Percentiles rank a stretch among this genome's conserved stretches.
Evolutionary conservation across 2,329 filamentous ascomycete genomes (phyloP).

Genomic region (Colletotrichum tabaci): DNA sequence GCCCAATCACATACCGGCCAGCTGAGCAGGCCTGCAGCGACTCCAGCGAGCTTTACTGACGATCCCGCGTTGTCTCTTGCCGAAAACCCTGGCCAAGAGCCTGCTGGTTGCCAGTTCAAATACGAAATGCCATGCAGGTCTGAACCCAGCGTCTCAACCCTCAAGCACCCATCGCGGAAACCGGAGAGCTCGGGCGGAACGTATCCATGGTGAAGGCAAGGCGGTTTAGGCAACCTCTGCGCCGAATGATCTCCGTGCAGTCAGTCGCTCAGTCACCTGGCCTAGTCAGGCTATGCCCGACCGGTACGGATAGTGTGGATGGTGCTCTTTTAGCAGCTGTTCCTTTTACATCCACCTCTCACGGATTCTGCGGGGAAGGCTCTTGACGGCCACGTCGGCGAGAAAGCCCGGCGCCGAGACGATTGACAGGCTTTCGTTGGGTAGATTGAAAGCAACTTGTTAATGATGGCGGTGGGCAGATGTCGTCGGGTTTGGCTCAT

Average conservation of each 20-base stretch:
- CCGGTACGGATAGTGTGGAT: slow-evolving; percentile 5
- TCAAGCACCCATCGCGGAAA: slow-evolving; percentile 33
- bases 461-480: neutral
- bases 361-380: neutral
- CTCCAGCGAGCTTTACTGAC: slow-evolving; percentile 12
- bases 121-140: slow-evolving; percentile 6
- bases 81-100: slow-evolving; percentile 4
- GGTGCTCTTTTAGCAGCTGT: neutral
- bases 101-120: neutral
- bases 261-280: neutral
- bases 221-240: slow-evolving; percentile 19
- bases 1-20: slow-evolving; percentile 25
- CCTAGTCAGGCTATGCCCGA: neutral
- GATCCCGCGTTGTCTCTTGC: slow-evolving; percentile 11
- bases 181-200: slow-evolving; percentile 25
- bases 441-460: neutral
- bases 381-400: neutral
- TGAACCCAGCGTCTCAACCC: slow-evolving; percentile 1
- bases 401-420: neutral
- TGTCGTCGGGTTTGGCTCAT: neutral
- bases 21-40: slow-evolving; percentile 15
- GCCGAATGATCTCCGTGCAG: slow-evolving; percentile 7
- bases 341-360: neutral
- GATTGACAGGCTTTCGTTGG: neutral
- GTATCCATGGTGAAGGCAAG: neutral